Percentiles rank a stretch among this genome's conserved stretches.
Evolutionary conservation across 352 stramenopile species (phyloP).

Genomic region (Pythium dissotocum): DNA sequence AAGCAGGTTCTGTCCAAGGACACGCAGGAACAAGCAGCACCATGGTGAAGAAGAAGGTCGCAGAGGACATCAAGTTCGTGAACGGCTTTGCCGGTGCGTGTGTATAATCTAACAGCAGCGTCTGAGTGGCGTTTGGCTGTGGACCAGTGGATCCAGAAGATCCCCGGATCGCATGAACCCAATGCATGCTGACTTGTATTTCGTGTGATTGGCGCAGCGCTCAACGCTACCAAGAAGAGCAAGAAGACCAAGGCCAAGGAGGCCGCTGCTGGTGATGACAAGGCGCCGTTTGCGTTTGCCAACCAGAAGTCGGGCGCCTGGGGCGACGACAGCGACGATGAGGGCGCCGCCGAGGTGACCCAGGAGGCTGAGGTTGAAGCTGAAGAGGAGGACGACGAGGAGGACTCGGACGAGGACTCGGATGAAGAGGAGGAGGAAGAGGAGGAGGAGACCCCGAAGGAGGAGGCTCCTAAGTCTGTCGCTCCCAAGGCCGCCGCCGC

Average conservation of each 20-base stretch:
- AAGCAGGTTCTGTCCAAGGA: background rate
- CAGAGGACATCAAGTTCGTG: conserved; percentile 25
- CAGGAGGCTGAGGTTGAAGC: conserved; percentile 21
- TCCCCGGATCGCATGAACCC: too few species aligned
- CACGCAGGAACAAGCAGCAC: background rate
- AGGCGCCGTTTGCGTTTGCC: conserved; percentile 72
- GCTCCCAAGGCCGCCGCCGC: conserved; percentile 34
- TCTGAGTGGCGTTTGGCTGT: background rate
- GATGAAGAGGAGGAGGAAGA: conserved; percentile 57
- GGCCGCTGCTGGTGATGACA: conserved; percentile 34
- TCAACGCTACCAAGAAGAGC: conserved; percentile 69
- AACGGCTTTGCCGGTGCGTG: conserved; percentile 29
- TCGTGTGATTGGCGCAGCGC: conserved; percentile 28
- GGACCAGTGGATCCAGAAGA: background rate
- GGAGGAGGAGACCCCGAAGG: conserved; percentile 20
- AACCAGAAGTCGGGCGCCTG: conserved; percentile 66
- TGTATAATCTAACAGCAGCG: background rate
- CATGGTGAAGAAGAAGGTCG: conserved; percentile 30
- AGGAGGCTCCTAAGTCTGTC: conserved; percentile 23
- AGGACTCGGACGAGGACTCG: conserved; percentile 39
- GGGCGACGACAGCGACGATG: conserved; percentile 75
- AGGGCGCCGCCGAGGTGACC: conserved; percentile 46
- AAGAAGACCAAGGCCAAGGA: conserved; percentile 52
- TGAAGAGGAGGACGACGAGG: conserved; percentile 42
- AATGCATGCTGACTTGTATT: background rate